Evolutionary conservation across 202 grass and related monocot species (phyloP).

Genomic region (Carex arenaria): DNA sequence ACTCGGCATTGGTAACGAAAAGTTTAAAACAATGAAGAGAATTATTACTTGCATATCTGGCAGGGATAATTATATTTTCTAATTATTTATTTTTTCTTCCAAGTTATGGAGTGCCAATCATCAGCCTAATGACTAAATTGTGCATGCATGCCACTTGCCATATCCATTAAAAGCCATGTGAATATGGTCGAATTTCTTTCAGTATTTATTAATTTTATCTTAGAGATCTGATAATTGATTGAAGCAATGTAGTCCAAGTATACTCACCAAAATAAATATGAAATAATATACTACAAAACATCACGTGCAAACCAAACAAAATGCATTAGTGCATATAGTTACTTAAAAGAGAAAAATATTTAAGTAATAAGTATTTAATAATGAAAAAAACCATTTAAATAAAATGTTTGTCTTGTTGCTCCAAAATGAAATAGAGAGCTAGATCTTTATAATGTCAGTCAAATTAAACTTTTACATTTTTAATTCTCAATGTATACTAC

Average conservation of each 20-base stretch:
- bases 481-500: background rate
- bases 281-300: background rate
- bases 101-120: conserved; percentile 25
- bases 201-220: background rate
- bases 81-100: background rate
- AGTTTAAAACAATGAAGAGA: background rate
- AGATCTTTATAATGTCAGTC: background rate
- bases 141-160: conserved; percentile 12
- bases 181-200: conserved; percentile 1
- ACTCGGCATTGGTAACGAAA: background rate
- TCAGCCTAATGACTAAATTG: conserved; percentile 13
- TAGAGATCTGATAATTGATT: background rate
- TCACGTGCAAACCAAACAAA: background rate
- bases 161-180: conserved; percentile 9
- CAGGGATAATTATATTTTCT: conserved; percentile 8
- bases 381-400: background rate
- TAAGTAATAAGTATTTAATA: background rate
- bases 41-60: conserved; percentile 22
- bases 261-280: background rate
- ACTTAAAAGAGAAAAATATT: background rate
- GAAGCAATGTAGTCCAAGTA: too few relatives aligned
- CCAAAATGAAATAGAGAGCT: background rate
- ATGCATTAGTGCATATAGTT: background rate
- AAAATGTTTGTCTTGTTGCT: background rate
- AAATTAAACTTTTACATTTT: background rate